Evolutionary conservation across 2,329 filamentous ascomycete genomes (phyloP).

Genomic region (Blastomyces silverae): DNA sequence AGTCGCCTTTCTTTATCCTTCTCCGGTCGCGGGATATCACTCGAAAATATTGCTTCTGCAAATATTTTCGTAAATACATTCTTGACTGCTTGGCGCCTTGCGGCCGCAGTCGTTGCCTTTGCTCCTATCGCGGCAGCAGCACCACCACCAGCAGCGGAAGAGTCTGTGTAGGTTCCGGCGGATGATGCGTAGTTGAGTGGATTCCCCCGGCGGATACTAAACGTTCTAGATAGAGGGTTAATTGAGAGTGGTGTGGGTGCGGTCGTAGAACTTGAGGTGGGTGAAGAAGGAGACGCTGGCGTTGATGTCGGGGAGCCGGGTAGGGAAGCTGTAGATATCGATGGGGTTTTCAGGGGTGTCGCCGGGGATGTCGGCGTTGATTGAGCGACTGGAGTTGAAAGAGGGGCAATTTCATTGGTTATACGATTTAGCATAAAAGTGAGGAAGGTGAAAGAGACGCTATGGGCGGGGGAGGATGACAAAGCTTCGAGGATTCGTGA

Average conservation of each 20-base stretch:
- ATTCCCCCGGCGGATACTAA: slow-evolving; percentile 16
- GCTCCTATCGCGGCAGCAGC: slow-evolving; percentile 16
- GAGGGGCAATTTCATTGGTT: slow-evolving; percentile 48
- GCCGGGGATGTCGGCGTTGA: slow-evolving; percentile 22
- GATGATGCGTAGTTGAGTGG: slow-evolving; percentile 14
- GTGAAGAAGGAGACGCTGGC: slow-evolving; percentile 24
- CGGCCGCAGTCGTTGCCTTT: slow-evolving; percentile 36
- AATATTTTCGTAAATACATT: slow-evolving; percentile 60
- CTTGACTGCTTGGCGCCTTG: slow-evolving; percentile 55
- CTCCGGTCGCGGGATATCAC: slow-evolving; percentile 31
- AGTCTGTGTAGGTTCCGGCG: slow-evolving; percentile 12
- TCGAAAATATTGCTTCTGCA: slow-evolving; percentile 55
- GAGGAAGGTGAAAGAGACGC: slow-evolving; percentile 82
- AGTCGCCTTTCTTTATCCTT: slow-evolving; percentile 55
- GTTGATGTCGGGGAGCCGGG: slow-evolving; percentile 30
- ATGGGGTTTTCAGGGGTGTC: slow-evolving; percentile 25
- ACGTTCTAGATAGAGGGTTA: slow-evolving; percentile 14
- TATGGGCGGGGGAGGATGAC: slow-evolving; percentile 65
- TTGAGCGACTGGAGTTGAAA: slow-evolving; percentile 21
- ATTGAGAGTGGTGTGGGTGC: slow-evolving; percentile 13
- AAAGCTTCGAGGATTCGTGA: slow-evolving; percentile 66
- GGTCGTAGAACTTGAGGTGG: neutral
- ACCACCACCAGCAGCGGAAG: slow-evolving; percentile 27
- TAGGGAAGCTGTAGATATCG: slow-evolving; percentile 21
- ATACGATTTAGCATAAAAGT: slow-evolving; percentile 65